phyloP scores from a whole-genome alignment of 352 stramenopile genomes.

The Phytophthora kernoviae region DNA sequence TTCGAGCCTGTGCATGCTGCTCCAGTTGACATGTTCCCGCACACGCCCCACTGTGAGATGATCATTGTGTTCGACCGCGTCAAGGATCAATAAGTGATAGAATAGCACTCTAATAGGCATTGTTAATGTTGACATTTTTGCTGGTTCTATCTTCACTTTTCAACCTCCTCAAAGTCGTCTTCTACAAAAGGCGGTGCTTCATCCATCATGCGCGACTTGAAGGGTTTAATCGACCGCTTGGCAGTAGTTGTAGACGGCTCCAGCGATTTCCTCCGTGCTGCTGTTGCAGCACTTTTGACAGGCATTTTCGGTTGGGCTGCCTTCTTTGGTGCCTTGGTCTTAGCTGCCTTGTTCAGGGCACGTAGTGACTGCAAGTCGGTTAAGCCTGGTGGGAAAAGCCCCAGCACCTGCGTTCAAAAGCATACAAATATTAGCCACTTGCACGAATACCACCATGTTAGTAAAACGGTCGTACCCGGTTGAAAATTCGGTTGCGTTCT shows the following conservation, averaged over 20 bases:
- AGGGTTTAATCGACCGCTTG: constrained; percentile 72
- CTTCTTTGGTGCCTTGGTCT: constrained; percentile 65
- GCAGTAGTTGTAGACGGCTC: constrained; percentile 18
- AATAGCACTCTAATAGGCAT: constrained; percentile 8
- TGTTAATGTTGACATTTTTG: constrained; percentile 1
- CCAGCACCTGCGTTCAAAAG: constrained; percentile 45
- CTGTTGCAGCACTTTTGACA: constrained; percentile 21
- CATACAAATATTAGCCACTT: background rate
- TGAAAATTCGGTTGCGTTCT: constrained; percentile 87
- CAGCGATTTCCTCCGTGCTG: constrained; percentile 50
- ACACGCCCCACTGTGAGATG: constrained; percentile 98
- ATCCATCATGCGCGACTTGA: constrained; percentile 85
- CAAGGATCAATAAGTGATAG: constrained; percentile 31
- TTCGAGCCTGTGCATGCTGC: constrained; percentile 93
- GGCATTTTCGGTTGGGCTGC: constrained; percentile 30
- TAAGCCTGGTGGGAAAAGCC: constrained; percentile 58
- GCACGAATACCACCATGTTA: constrained; percentile 1
- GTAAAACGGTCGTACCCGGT: constrained; percentile 43
- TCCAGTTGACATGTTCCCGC: constrained; percentile 99
- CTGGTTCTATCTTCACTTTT: constrained; percentile 30
- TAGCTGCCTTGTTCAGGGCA: constrained; percentile 68
- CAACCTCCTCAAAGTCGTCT: constrained; percentile 72
- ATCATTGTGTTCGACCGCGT: constrained; percentile 97
- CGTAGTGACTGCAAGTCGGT: constrained; percentile 76
- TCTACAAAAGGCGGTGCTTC: constrained; percentile 59